Percentiles rank a stretch among this genome's conserved stretches.
phyloP scores from a whole-genome alignment of 352 stramenopile species.

The Pythium apleroticum region DNA sequence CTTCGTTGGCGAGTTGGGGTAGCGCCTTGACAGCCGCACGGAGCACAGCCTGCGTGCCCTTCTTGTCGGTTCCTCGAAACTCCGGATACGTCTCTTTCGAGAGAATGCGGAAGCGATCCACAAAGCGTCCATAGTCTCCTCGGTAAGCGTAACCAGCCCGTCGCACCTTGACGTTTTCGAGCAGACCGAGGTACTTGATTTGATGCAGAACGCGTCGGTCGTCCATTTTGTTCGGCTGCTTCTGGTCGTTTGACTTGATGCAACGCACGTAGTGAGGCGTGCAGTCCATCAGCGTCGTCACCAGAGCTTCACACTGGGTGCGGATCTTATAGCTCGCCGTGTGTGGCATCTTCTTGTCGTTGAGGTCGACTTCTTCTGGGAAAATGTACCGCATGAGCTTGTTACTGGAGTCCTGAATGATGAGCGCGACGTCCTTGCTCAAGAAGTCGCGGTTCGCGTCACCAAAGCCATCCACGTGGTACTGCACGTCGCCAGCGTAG shows the following conservation, averaged over 20 bases:
- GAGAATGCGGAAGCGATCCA: conserved; percentile 81
- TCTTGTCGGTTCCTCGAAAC: conserved; percentile 80
- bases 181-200: conserved; percentile 86
- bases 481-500: conserved; percentile 86
- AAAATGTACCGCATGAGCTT: conserved; percentile 88
- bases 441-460: conserved; percentile 83
- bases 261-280: conserved; percentile 91
- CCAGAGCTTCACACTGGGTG: conserved; percentile 86
- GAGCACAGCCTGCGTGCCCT: conserved; percentile 81
- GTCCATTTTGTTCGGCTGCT: conserved; percentile 83
- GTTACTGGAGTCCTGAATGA: conserved; percentile 81
- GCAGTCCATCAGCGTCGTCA: conserved; percentile 87
- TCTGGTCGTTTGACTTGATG: conserved; percentile 92
- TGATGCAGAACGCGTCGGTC: conserved; percentile 85
- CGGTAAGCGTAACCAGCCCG: conserved; percentile 83
- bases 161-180: conserved; percentile 89
- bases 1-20: conserved; percentile 73
- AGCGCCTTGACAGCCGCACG: conserved; percentile 68
- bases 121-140: conserved; percentile 84
- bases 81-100: conserved; percentile 85
- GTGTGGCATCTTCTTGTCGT: conserved; percentile 78
- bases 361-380: conserved; percentile 76
- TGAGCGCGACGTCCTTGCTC: conserved; percentile 79
- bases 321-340: conserved; percentile 83
- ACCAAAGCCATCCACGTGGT: conserved; percentile 80